Evolutionary conservation across 371 early-diverging fungal genomes (phyloP), one percentile per base, ranked within the genome.

Genomic region (Actinomortierella ambigua): DNA sequence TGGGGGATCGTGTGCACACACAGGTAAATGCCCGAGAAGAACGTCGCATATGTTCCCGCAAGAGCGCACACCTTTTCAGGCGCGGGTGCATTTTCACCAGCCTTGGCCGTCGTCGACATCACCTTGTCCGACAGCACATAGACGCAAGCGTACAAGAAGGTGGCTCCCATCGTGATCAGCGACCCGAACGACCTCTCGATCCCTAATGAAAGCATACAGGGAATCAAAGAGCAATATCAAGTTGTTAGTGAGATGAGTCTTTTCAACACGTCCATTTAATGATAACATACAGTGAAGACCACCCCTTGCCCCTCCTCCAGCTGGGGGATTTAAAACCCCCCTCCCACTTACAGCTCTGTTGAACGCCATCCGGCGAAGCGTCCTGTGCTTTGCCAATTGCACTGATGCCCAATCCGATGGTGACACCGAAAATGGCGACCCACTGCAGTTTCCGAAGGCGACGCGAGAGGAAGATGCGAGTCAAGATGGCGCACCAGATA

Each of bases 401-500:
- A 58, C 88, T 88, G 39, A 92, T 51, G 0, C 88, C 88, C 52
- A 92, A 62, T 4, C 92, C 92, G 28, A 85, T 59, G 43, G 85
- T 87, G 26, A 88, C 88, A 23, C 87, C 84, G 39, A 88, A 55
- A 49, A 92, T 87, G 39, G 88, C 82, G 26, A 82, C 26, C 88
- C 90, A 91, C 63, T 90, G 90, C 11, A 81, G 46, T 17, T 55
- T 65, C 3, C 81, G 80, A n/a, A 92, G 62, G 20, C 58, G 75
- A 47, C 88, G 69, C 2, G 78, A 68, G 77, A 92, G 81, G 44
- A 90, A 82, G 26, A 86, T 62, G 44, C 83, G 82, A 0, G 85
- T 83, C 20, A 90, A 69, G 55, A 92, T 77, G n/a, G 93, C 91
- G 44, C 90, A 90, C 84, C 90, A 90, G 39, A 90, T 90, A 8